Base-by-base conservation (phyloP, 495 filamentous ascomycete genomes). In the Aspergillus affinis region DNA sequence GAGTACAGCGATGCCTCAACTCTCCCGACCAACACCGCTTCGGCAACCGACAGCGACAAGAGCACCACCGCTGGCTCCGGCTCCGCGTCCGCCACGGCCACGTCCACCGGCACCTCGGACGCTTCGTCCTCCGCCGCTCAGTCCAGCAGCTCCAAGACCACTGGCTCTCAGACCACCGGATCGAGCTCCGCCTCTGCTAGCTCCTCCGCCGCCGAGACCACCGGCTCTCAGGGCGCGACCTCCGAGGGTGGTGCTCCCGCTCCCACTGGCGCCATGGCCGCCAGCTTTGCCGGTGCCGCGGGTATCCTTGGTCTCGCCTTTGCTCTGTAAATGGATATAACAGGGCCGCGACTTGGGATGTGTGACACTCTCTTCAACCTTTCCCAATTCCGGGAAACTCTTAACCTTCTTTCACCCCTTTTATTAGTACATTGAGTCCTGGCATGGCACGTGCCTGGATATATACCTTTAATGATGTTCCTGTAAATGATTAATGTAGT, bases 231-330 rank as follows among this genome's bases (percentile, higher is more conserved):
- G 36, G 36, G 36, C 13, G 36, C 65, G 4, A 57, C 61, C 36
- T 70, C 65, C 2, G 60, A 61, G 48, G 67, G 55, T 10, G 63
- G 50, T 55, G 64, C 65, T 53, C 57, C 66, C 41, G 65, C 63
- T 23, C 48, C 65, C 44, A 68, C 68, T 10, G 65, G 61, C 27
- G 55, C 51, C 30, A 19, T 72, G 12, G 66, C 59, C 10, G 59
- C 59, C 48, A 47, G 68, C 20, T 7, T 72, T 48, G 68, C 65
- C 0, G 66, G 69, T 61, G 64, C 59, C 32, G 66, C 58, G 23
- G 69, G 66, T 50, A 36, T 67, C 6, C 51, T 71, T 13, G 69
- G 69, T 12, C 53, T 69, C 47, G 66, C 62, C 8, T 47, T 71
- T 57, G 64, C 58, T n/a, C 62, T 71, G 52, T 71, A 65, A 59